Base-by-base conservation (phyloP, 2,329 filamentous ascomycete genomes). In the Apiospora hydei region DNA sequence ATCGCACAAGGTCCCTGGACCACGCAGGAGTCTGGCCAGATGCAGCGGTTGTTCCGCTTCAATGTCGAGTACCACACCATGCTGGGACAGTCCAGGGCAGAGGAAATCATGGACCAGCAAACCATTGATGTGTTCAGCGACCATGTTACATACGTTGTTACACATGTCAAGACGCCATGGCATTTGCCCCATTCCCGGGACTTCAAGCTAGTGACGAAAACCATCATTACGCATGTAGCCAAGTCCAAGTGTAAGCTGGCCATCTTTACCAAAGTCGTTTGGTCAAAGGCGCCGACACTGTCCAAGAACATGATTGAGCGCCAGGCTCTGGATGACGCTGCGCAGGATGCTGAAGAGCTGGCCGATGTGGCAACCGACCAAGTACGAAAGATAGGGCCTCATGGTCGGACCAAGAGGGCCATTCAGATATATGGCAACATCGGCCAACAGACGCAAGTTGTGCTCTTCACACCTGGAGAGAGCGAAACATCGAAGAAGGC, bases 231-330 rank as follows among this genome's bases (percentile, higher is more conserved):
- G 2, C 94, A 98, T 79, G 88, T 96, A 73, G 91, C 94, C 70
- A 98, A 98, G 83, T 95, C 94, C 16, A 95, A 93, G 81, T 97
- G 94, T 82, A 98, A 96, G 83, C 89, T 99, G 71, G 93, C 95
- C 38, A 90, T 98, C 61, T 97, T 94, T 82, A 93, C 92, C 70
- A 93, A 92, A 77, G 90, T 98, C n/a, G 93, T 94, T 76, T 98
- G 96, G 96, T 88, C 90, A 38, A 92, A 90, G 75, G 85, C 89
- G 70, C 91, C 91, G 14, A 85, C 87, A 0, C 83, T 92, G 57
- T 88, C 87, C 21, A 90, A 89, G 80, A 87, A 85, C 68, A 80
- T 92, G 71, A 86, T 92, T n/a, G 89, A 92, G 81, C 85, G 88
- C 10, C 90, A 92, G 82, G 96, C 95, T 21, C 87, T 95, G 51